Conservation (phyloP, 768 basidiomycete species). For the Phanerochaete sordida region DNA sequence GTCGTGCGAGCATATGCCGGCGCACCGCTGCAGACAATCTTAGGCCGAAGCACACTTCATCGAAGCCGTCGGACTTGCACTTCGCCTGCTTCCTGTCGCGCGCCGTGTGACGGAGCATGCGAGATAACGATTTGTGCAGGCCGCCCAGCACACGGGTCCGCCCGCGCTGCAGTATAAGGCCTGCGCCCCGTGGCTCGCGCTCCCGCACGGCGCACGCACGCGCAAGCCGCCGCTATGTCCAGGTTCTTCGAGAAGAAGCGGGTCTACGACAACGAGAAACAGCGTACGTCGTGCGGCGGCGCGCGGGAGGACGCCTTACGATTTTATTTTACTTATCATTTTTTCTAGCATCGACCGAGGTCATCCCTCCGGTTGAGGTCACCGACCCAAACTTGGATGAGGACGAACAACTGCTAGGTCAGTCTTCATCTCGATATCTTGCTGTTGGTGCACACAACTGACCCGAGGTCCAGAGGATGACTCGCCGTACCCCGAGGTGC, state of each 20-base stretch:
- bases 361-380: background rate
- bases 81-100: background rate
- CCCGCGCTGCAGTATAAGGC: background rate
- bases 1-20: too few species aligned
- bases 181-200: background rate
- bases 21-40: too few species aligned
- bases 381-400: conserved; percentile 34
- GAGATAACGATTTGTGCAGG: background rate
- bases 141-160: background rate
- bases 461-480: conserved; percentile 44
- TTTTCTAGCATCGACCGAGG: background rate
- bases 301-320: too few species aligned
- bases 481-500: conserved; percentile 80
- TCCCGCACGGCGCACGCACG: background rate
- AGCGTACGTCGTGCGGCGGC: conserved; percentile 1
- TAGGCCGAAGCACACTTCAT: too few species aligned
- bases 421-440: background rate
- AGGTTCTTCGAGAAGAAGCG: background rate
- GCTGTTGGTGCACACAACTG: background rate
- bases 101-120: background rate
- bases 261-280: background rate
- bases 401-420: conserved; percentile 20
- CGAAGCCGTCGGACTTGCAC: background rate
- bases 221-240: background rate
- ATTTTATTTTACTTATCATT: too few species aligned